Base-by-base conservation (phyloP, 768 basidiomycete genomes). In the Auricularia heimuer region DNA sequence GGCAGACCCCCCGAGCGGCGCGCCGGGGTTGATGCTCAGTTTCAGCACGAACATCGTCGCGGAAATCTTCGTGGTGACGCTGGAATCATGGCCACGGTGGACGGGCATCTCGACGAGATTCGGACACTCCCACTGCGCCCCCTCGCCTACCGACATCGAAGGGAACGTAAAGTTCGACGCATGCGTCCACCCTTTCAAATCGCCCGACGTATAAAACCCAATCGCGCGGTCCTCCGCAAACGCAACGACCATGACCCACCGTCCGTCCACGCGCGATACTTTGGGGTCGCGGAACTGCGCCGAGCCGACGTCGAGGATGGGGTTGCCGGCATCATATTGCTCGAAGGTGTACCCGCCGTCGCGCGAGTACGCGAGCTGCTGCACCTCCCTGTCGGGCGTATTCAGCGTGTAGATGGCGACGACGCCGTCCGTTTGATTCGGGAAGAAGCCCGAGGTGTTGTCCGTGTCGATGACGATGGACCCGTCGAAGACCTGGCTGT, bases 211-310 rank as follows among this genome's bases (percentile, higher is more conserved):
- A 68, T 69, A 74, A 61, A 73, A 68, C 6, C 66, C 67, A 54
- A 74, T 65, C 10, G 63, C 42, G 63, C 66, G 70, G 3, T 72
- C 70, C 18, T 65, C 42, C 2, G 71, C 61, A 39, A 65, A 66
- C 3, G 72, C 69, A 34, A 72, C 66, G 34, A 66, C 68, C 69
- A 74, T 70, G 21, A 72, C 70, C 73, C 73, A 74, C 24, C 70
- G 65, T 61, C 68, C 67, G 60, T 24, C 68, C 67, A 67, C 69
- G 68, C 44, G 71, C 66, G 24, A 73, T 3, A 42, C 70, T 61
- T 74, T 73, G 1, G 73, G 73, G 65, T 74, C 73, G 35, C 73
- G 64, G 66, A 74, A 72, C 37, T 74, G 71, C 6, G 62, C 68
- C 0, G 62, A 63, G 18, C 61, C 62, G 63, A 71, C 63, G 60